Conservation (phyloP, 2,329 filamentous ascomycete genomes). For the Colletotrichum lindemuthianum region DNA sequence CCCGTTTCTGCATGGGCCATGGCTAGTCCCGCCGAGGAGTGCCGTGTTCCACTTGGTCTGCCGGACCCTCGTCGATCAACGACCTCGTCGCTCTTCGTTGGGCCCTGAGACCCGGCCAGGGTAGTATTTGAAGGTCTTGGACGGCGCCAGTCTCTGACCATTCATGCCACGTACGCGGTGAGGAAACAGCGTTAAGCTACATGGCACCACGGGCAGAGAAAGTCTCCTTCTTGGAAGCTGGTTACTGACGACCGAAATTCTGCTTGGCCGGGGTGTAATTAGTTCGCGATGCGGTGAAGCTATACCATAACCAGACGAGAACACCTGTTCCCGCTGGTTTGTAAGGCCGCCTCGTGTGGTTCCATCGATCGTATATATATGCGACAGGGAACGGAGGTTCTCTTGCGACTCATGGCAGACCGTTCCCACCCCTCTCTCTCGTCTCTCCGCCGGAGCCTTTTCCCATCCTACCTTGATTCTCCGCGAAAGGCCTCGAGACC, state of each 20-base stretch:
- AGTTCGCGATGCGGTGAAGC: slow-evolving; percentile 16
- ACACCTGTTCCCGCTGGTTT: slow-evolving; percentile 24
- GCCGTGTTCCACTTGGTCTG: slow-evolving; percentile 5
- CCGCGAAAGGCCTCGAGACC: neutral
- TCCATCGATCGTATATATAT: slow-evolving; percentile 5
- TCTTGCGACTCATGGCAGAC: slow-evolving; percentile 20
- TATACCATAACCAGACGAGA: neutral
- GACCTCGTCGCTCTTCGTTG: neutral
- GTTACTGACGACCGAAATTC: too few relatives aligned
- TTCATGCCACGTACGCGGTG: too few relatives aligned
- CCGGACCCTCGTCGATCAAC: slow-evolving; percentile 7
- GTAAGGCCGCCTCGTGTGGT: neutral
- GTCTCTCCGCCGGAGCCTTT: neutral
- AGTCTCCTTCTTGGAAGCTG: too few relatives aligned
- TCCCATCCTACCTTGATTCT: neutral
- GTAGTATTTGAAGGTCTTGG: slow-evolving; percentile 10
- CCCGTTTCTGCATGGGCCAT: neutral
- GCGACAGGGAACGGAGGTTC: slow-evolving; percentile 22
- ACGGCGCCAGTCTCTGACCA: neutral
- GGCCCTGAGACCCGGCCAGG: slow-evolving; percentile 8
- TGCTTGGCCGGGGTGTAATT: neutral
- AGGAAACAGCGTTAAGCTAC: too few relatives aligned
- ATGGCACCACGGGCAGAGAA: slow-evolving; percentile 6
- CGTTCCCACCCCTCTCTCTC: slow-evolving; percentile 3
- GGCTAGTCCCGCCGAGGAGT: slow-evolving; percentile 13